phyloP scores from a whole-genome alignment of 192 early-diverging fungal genomes.

The Rhizoclosmatium globosum region DNA sequence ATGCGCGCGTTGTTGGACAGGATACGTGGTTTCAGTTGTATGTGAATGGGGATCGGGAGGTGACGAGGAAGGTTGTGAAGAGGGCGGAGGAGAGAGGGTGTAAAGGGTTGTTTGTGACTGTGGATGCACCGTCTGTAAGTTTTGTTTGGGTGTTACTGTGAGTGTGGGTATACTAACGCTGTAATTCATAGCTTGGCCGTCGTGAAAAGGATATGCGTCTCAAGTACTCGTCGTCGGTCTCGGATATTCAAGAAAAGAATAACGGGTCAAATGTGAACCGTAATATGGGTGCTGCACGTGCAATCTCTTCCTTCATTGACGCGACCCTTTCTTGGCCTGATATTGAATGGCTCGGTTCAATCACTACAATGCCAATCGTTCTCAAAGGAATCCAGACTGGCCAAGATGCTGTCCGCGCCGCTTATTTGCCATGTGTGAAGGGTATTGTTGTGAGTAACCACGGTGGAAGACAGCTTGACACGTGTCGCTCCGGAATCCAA shows the following conservation, averaged over 20 bases:
- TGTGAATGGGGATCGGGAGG: conserved; percentile 58
- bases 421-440: conserved; percentile 59
- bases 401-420: conserved; percentile 90
- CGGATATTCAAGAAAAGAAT: conserved; percentile 49
- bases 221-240: conserved; percentile 65
- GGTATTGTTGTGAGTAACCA: conserved; percentile 96
- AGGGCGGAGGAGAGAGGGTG: conserved; percentile 52
- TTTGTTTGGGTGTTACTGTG: conserved; percentile 29
- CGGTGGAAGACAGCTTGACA: conserved; percentile 96
- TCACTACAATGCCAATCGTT: conserved; percentile 86
- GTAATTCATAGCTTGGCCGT: conserved; percentile 57
- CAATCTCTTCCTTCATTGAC: conserved; percentile 85
- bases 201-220: conserved; percentile 85
- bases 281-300: conserved; percentile 69
- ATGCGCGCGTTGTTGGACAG: conserved; percentile 45
- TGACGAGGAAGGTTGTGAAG: conserved; percentile 46
- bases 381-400: conserved; percentile 93
- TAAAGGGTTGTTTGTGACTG: conserved; percentile 78
- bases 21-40: conserved; percentile 66
- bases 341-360: conserved; percentile 84
- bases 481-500: conserved; percentile 80
- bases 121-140: conserved; percentile 71
- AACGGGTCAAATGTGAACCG: conserved; percentile 42
- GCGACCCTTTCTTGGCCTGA: conserved; percentile 87
- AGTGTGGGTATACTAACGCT: background rate